Conservation (phyloP, 345 rosid genomes). For the Brassica incana region DNA sequence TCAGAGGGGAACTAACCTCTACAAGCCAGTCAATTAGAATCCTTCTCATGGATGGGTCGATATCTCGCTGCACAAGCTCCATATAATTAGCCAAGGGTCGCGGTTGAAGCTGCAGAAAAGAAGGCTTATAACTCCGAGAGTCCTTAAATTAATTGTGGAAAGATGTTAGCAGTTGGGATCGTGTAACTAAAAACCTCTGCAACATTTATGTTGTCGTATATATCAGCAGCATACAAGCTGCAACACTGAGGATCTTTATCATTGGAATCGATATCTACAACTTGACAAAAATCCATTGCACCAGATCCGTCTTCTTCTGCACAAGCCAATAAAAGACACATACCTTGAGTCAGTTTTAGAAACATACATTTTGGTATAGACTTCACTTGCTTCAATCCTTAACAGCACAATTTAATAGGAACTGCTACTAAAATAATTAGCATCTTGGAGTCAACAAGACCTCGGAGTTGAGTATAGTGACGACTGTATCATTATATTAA, state of each 20-base stretch:
- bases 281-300: constrained; percentile 32
- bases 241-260: constrained; percentile 66
- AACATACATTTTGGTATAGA: not conserved
- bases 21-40: constrained; percentile 93
- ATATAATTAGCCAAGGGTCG: constrained; percentile 76
- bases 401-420: not conserved
- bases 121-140: not conserved
- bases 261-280: constrained; percentile 76
- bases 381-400: constrained; percentile 3
- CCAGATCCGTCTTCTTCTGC: constrained; percentile 51
- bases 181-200: constrained; percentile 64
- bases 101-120: constrained; percentile 60
- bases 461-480: not conserved
- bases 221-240: constrained; percentile 75
- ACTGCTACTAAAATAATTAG: not conserved
- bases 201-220: constrained; percentile 55
- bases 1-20: constrained; percentile 56
- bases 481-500: constrained; percentile 20
- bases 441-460: constrained; percentile 15
- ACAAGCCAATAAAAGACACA: constrained; percentile 34
- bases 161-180: constrained; percentile 24
- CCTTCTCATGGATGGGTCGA: constrained; percentile 73
- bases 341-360: constrained; percentile 1
- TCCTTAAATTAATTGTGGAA: constrained; percentile 2
- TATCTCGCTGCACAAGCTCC: constrained; percentile 73